Base-by-base conservation (phyloP, 2,329 filamentous ascomycete species). In the Aspergillus clavatus region DNA sequence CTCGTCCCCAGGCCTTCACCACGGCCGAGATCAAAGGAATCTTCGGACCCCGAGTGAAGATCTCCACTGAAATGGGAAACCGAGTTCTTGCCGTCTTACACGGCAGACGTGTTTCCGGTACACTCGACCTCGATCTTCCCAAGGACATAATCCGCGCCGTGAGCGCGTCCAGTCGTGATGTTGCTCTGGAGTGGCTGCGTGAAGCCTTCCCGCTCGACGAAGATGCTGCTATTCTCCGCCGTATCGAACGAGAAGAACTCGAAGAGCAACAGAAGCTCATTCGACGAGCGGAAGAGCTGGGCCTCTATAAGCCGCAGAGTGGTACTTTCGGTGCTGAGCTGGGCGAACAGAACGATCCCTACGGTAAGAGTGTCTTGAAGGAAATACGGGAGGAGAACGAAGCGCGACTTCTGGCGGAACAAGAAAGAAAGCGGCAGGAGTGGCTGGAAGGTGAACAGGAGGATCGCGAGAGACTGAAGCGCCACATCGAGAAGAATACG, bases 381-480 rank as follows among this genome's bases (percentile, higher is more conserved):
- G 61, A 69, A 40, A 58, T 65, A 19, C 62, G 70, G 11, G 59
- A 68, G 40, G 44, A 57, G 38, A 73, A 73, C 45, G 67, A 72
- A 43, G 65, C 63, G 27, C 56, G 60, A n/a, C 49, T 67, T 5
- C 49, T 68, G 42, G 58, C 65, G 7, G 66, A 74, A 46, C 72
- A 79, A 59, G 68, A 74, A 50, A 55, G 60, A 33, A 71, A 77
- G 54, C 75, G 75, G 31, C 70, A 69, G 37, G 64, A 70, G 43
- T 81, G 78, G 76, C 69, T 79, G 22, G 61, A 68, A 7, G 72
- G 72, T n/a, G 78, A 80, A 52, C 69, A 72, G 23, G 59, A 63
- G 48, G 62, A 71, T 28, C 56, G 55, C 10, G 67, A 69, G 46
- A 59, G 55, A 36, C 18, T 67, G 29, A 54, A 57, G 46, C 59